Evolutionary conservation across 1,284 basidiomycete genomes (phyloP).

Genomic region (Ganoderma lingzhi): DNA sequence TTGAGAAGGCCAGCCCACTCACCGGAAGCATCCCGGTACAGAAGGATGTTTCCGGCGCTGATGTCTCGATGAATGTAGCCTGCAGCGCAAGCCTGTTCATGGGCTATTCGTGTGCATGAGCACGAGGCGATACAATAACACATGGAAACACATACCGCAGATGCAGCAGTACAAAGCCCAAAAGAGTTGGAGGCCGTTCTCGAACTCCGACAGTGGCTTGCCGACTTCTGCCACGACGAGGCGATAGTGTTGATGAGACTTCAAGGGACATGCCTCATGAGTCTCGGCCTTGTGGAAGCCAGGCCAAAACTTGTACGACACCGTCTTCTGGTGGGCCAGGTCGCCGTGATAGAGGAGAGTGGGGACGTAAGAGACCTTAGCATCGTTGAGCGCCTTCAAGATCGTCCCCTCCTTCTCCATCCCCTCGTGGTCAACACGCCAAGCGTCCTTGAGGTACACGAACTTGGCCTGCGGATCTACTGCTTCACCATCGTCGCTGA

Average conservation of each 20-base stretch:
- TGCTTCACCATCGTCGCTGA: not conserved
- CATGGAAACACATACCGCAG: not conserved
- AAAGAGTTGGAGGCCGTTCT: constrained; percentile 1
- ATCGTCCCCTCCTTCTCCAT: not conserved
- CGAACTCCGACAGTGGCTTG: constrained; percentile 16
- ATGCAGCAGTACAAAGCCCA: constrained; percentile 2
- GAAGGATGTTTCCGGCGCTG: constrained; percentile 16
- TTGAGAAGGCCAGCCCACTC: constrained; percentile 5
- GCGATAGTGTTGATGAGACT: constrained; percentile 23
- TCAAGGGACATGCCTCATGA: constrained; percentile 11
- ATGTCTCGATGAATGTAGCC: constrained; percentile 15
- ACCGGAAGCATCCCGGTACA: not conserved
- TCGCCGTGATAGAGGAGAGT: constrained; percentile 25
- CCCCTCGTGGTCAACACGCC: constrained; percentile 15
- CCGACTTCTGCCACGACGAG: constrained; percentile 13
- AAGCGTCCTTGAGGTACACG: constrained; percentile 24
- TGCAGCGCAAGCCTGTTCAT: constrained; percentile 9
- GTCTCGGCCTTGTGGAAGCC: not conserved
- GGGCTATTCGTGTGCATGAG: not conserved
- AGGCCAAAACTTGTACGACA: not conserved
- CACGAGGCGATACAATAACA: not conserved
- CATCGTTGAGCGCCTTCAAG: not conserved
- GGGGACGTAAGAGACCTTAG: constrained; percentile 30
- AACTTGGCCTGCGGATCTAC: constrained; percentile 4
- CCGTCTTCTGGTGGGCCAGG: constrained; percentile 15